Evolutionary conservation across 768 basidiomycete species (phyloP).

Genomic region (Gloeopeniophorella convolvens): DNA sequence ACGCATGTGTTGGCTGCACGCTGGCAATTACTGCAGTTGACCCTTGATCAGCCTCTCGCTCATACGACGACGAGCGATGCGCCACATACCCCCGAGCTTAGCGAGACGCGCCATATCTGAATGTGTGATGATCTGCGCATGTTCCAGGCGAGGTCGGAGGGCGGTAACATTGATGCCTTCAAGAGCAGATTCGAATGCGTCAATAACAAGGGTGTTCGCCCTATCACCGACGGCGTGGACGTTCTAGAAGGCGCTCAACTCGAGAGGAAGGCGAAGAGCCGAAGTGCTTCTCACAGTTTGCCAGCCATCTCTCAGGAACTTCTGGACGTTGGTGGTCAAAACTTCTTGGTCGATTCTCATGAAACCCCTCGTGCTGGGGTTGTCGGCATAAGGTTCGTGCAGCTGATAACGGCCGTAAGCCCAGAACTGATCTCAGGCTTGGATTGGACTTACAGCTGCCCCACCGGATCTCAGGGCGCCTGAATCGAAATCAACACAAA

Average conservation of each 20-base stretch:
- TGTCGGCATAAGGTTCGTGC: slow-evolving; percentile 76
- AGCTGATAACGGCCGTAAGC: slow-evolving; percentile 39
- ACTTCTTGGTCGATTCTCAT: slow-evolving; percentile 63
- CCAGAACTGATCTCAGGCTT: not conserved
- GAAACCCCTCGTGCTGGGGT: slow-evolving; percentile 67
- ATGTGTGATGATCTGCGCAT: slow-evolving; percentile 81
- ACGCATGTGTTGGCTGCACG: slow-evolving; percentile 87
- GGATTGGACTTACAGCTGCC: slow-evolving; percentile 54
- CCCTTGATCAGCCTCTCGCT: not conserved
- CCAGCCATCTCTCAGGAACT: slow-evolving; percentile 77
- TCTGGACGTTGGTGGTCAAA: slow-evolving; percentile 56
- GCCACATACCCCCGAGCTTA: slow-evolving; percentile 63
- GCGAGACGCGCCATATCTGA: slow-evolving; percentile 73
- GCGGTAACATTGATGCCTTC: slow-evolving; percentile 54
- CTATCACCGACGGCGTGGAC: slow-evolving; percentile 85
- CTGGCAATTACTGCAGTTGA: slow-evolving; percentile 69
- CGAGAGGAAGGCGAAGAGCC: not conserved
- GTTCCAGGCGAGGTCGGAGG: slow-evolving; percentile 76
- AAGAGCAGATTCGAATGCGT: slow-evolving; percentile 72
- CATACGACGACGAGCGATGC: not conserved
- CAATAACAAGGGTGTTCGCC: slow-evolving; percentile 77
- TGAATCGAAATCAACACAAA: slow-evolving; percentile 24
- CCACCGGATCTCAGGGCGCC: slow-evolving; percentile 87
- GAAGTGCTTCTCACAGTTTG: slow-evolving; percentile 60
- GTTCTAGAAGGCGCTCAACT: slow-evolving; percentile 43